phyloP scores from a whole-genome alignment of 1,284 basidiomycete species.

The Exsudoporus floridanus region DNA sequence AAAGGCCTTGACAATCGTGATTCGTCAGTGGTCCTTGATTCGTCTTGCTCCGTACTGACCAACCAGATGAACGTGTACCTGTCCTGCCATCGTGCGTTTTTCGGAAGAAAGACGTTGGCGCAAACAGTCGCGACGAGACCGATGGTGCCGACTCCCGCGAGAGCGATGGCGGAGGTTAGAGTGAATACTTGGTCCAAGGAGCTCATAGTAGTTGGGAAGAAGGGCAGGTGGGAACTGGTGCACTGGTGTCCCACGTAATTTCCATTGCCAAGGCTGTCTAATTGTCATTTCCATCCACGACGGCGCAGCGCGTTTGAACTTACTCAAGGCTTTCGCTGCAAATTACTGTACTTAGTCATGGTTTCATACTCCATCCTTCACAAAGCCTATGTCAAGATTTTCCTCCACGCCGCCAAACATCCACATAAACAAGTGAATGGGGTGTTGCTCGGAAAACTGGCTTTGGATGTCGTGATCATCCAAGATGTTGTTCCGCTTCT shows the following conservation, averaged over 20 bases:
- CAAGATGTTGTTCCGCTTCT: conserved; percentile 70
- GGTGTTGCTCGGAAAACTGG: conserved; percentile 55
- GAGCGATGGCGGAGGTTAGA: conserved; percentile 60
- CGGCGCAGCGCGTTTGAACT: no score
- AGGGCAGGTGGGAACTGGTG: not conserved
- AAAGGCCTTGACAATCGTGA: conserved; percentile 51
- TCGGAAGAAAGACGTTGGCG: conserved; percentile 56
- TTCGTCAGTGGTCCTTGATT: not conserved
- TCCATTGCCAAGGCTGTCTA: no score
- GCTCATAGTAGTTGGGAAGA: conserved; percentile 9
- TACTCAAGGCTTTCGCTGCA: no score
- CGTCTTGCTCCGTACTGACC: conserved; percentile 38
- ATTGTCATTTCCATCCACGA: no score
- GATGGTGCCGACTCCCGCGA: conserved; percentile 55
- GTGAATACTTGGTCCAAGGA: conserved; percentile 50
- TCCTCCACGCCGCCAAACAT: conserved; percentile 72
- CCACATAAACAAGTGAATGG: conserved; percentile 70
- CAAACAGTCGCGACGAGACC: conserved; percentile 51
- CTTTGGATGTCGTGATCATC: conserved; percentile 42
- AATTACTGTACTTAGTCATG: no score
- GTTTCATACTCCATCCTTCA: conserved; percentile 50
- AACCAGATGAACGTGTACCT: conserved; percentile 72
- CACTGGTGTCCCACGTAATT: no score
- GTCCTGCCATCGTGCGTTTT: conserved; percentile 61
- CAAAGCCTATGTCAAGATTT: conserved; percentile 62